Conservation (phyloP, 176 grass and related monocot species). For the Phoenix roebelenii region DNA sequence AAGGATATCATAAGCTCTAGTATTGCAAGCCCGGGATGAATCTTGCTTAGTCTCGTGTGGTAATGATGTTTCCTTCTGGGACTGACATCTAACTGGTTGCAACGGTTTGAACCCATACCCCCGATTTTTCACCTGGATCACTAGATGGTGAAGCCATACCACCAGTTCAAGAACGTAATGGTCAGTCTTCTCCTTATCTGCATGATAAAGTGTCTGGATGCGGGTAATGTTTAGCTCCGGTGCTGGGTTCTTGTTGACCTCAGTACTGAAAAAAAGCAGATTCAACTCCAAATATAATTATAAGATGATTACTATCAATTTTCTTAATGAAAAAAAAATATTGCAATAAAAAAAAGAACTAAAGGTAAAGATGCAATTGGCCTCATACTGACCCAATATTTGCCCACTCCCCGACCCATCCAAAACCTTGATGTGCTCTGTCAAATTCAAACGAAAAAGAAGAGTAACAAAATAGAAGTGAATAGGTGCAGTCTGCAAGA, state of each 20-base stretch:
- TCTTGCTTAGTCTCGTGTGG: conserved; percentile 12
- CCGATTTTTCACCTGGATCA: no score
- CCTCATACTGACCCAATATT: conserved; percentile 46
- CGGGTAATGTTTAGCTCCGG: conserved; percentile 28
- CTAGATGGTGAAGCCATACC: conserved; percentile 61
- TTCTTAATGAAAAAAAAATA: background rate
- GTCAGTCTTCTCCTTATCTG: conserved; percentile 50
- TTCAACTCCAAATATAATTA: background rate
- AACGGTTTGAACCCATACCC: conserved; percentile 24
- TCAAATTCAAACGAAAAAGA: no score
- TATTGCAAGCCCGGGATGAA: conserved; percentile 29
- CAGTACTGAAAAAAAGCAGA: conserved; percentile 31
- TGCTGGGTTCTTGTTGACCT: conserved; percentile 14
- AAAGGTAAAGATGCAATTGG: background rate
- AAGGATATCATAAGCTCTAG: background rate
- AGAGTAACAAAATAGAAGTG: no score
- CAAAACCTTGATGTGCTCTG: conserved; percentile 56
- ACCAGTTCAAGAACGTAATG: conserved; percentile 60
- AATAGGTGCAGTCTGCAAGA: no score
- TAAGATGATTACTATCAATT: background rate
- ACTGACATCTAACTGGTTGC: conserved; percentile 18
- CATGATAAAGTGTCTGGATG: conserved; percentile 79
- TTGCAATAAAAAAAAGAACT: background rate
- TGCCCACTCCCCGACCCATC: conserved; percentile 71
- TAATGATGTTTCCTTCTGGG: background rate